A percentile compares a stretch with the other conserved stretches of the same genome.
Evolutionary conservation across 1,284 basidiomycete genomes (phyloP).

Genomic region (Boletus mariae): DNA sequence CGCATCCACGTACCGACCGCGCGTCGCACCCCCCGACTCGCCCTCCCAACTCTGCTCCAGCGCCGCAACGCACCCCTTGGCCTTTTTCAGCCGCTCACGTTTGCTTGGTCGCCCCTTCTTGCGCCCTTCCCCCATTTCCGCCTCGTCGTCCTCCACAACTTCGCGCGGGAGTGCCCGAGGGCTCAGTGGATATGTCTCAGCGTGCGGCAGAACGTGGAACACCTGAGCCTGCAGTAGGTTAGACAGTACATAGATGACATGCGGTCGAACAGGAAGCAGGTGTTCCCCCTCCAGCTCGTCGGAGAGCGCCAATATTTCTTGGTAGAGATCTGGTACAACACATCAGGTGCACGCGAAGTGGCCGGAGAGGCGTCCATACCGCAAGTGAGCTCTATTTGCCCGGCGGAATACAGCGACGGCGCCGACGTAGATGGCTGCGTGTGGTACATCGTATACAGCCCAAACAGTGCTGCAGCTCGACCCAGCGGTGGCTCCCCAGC

Average conservation of each 20-base stretch:
- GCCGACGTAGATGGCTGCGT: conserved; percentile 57
- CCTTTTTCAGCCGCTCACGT: conserved; percentile 54
- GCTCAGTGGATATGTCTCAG: conserved; percentile 48
- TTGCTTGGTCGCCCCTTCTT: conserved; percentile 67
- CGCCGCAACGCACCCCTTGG: conserved; percentile 41
- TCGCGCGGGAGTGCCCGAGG: conserved; percentile 65
- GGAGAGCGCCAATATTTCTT: conserved; percentile 45
- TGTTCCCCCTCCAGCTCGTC: conserved; percentile 36
- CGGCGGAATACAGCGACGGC: conserved; percentile 45
- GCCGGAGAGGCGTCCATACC: conserved; percentile 39
- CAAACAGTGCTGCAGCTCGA: conserved; percentile 59
- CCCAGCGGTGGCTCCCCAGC: conserved; percentile 47
- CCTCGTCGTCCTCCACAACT: conserved; percentile 41
- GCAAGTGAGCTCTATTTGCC: conserved; percentile 52
- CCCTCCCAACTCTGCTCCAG: conserved; percentile 53
- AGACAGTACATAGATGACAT: conserved; percentile 46
- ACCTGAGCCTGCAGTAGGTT: conserved; percentile 43
- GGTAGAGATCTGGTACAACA: conserved; percentile 48
- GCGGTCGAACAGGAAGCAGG: conserved; percentile 45
- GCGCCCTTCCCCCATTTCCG: conserved; percentile 1
- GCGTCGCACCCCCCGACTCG: conserved; percentile 26
- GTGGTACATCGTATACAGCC: conserved; percentile 60
- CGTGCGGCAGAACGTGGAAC: conserved; percentile 59
- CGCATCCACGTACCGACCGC: conserved; percentile 38
- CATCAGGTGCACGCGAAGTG: conserved; percentile 4